Evolutionary conservation across 306 rosid genomes (phyloP).

Genomic region (Glycine latifolia): DNA sequence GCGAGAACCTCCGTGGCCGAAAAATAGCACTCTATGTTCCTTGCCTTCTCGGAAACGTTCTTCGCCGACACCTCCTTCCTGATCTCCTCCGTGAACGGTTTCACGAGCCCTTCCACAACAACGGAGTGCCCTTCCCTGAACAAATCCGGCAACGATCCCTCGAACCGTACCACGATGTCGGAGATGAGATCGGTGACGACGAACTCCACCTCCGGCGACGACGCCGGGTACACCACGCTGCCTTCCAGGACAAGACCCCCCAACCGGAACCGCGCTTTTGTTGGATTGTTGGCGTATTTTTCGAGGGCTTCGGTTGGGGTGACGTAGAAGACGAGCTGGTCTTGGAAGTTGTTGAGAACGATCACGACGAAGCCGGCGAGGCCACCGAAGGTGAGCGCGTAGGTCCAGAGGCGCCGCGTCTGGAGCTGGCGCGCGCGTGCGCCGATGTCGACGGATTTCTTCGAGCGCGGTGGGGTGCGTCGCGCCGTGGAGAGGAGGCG

Average conservation of each 20-base stretch:
- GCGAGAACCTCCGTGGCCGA: constrained; percentile 87
- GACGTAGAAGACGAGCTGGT: constrained; percentile 81
- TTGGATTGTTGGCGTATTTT: constrained; percentile 63
- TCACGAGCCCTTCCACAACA: constrained; percentile 88
- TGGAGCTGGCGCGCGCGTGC: constrained; percentile 93
- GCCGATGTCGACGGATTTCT: constrained; percentile 70
- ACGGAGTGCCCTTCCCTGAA: constrained; percentile 94
- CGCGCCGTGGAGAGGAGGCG: constrained; percentile 79
- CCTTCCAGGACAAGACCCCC: constrained; percentile 97
- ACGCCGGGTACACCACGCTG: constrained; percentile 76
- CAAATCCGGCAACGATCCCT: constrained; percentile 86
- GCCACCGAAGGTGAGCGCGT: constrained; percentile 70
- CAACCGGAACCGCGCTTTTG: constrained; percentile 79
- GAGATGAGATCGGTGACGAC: constrained; percentile 87
- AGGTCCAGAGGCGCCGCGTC: constrained; percentile 87
- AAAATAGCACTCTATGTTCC: constrained; percentile 72
- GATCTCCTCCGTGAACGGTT: constrained; percentile 78
- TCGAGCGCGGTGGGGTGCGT: constrained; percentile 59
- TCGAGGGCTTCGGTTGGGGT: constrained; percentile 85
- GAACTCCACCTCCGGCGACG: constrained; percentile 81
- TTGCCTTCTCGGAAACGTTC: constrained; percentile 76
- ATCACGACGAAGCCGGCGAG: constrained; percentile 86
- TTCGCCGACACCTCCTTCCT: constrained; percentile 58
- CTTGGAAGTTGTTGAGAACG: constrained; percentile 79
- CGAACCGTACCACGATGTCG: constrained; percentile 78